Evolutionary conservation across 306 rosid genomes (phyloP), one percentile per base, ranked within the genome.

Genomic region (Dalbergia cultrata): DNA sequence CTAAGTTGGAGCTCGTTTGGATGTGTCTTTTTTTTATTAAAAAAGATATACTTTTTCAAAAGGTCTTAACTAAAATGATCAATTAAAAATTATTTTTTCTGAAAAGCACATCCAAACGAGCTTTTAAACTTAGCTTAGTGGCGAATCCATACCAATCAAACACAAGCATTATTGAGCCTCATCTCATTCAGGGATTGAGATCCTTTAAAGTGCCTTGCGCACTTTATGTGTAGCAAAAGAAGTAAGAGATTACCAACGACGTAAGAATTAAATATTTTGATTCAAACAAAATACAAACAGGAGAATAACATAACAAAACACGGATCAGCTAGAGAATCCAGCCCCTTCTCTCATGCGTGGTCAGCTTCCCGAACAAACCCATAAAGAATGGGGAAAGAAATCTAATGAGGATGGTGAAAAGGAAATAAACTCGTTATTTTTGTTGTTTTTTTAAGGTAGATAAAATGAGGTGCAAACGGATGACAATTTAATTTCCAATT

Each of bases 171-270:
- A 60, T 9, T n/a, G 60, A 17, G 10, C 21, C n/a, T 5, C 60
- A 54, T 54, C 60, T 54, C 60, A 54, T 54, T 16, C 60, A 54
- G n/a, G 60, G 60, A 54, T 54, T 54, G 60, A 54, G 26, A 54
- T 54, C 22, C 17, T 47, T 54, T 6, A 54, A 54, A 54, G 22
- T 3, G 22, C 60, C 22, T 54, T n/a, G 60, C 9, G 60, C 60
- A 54, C 60, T 54, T 16, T 17, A 54, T 2, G 53, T 47, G 53
- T 12, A 2, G 53, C 5, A n/a, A 47, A 10, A 47, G 14, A 47
- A 0, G 53, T 10, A 10, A 0, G 14, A 47, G 14, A n/a, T 47
- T 35, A 34, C 10, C 67, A 6, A 13, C 37, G 4, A 31, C 31
- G 44, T 9, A 43, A 13, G 39, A 65, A 39, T 37, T 4, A n/a